phyloP scores from a whole-genome alignment of 2,329 filamentous ascomycete genomes.

The Nigrospora osmanthi region DNA sequence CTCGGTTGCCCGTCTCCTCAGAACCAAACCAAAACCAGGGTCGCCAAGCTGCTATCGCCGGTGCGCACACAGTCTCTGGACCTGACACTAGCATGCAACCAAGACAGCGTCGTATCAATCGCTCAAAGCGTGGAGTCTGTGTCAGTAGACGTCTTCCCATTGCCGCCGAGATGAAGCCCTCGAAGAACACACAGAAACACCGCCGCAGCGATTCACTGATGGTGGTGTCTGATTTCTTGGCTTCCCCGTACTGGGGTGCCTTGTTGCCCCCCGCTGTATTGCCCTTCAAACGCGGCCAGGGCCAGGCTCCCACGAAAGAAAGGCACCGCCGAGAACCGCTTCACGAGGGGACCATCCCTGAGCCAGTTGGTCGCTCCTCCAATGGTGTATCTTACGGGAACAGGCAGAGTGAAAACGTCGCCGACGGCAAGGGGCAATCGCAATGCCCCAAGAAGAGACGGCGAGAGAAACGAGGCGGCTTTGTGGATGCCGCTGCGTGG shows the following conservation, averaged over 20 bases:
- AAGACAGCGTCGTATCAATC: slow-evolving; percentile 27
- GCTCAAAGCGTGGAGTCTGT: slow-evolving; percentile 22
- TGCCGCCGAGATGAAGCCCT: neutral
- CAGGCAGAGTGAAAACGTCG: no score
- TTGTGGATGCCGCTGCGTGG: slow-evolving; percentile 30
- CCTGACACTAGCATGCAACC: slow-evolving; percentile 21
- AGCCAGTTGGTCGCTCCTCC: no score
- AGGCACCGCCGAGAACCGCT: no score
- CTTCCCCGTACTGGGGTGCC: slow-evolving; percentile 18
- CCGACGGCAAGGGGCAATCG: no score
- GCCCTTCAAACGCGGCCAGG: neutral
- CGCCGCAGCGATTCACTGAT: slow-evolving; percentile 11
- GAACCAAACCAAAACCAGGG: slow-evolving; percentile 12
- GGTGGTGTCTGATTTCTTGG: slow-evolving; percentile 13
- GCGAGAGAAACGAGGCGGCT: slow-evolving; percentile 20
- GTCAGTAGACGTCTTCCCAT: slow-evolving; percentile 22
- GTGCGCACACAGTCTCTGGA: slow-evolving; percentile 22
- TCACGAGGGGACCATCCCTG: no score
- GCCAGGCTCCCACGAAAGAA: no score
- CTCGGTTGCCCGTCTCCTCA: slow-evolving; percentile 17
- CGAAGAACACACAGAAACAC: neutral
- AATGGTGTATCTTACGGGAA: no score
- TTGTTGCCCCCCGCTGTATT: slow-evolving; percentile 8
- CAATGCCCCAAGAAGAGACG: neutral
- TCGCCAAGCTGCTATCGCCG: slow-evolving; percentile 20